Evolutionary conservation across 2,329 filamentous ascomycete species (phyloP).

Genomic region (Keithomyces neogunnii): DNA sequence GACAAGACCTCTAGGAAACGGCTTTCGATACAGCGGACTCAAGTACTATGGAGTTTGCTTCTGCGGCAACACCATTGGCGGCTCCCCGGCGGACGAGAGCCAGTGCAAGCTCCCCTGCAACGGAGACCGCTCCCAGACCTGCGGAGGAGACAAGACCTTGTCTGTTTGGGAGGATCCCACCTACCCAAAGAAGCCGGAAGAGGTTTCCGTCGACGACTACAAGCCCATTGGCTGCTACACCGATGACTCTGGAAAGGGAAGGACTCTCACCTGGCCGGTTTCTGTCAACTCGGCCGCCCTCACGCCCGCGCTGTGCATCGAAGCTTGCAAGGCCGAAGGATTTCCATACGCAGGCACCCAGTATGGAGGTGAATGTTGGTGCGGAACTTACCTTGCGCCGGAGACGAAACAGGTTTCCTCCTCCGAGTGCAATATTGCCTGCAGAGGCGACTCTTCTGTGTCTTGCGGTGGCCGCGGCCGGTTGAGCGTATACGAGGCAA

Average conservation of each 20-base stretch:
- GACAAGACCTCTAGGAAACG: slow-evolving; percentile 27
- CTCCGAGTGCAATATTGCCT: slow-evolving; percentile 40
- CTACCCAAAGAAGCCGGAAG: slow-evolving; percentile 32
- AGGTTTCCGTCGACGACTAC: slow-evolving; percentile 43
- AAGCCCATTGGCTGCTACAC: slow-evolving; percentile 54
- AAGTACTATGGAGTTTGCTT: slow-evolving; percentile 46
- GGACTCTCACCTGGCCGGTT: slow-evolving; percentile 36
- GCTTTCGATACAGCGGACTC: slow-evolving; percentile 42
- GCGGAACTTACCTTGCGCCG: slow-evolving; percentile 44
- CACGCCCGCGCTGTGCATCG: slow-evolving; percentile 34
- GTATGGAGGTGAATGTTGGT: slow-evolving; percentile 40
- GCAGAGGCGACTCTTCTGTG: slow-evolving; percentile 35
- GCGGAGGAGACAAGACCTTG: slow-evolving; percentile 38
- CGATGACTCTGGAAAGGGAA: slow-evolving; percentile 31
- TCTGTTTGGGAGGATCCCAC: slow-evolving; percentile 41
- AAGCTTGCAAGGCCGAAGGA: slow-evolving; percentile 32
- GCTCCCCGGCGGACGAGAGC: slow-evolving; percentile 39
- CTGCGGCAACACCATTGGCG: slow-evolving; percentile 41
- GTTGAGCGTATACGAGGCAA: slow-evolving; percentile 38
- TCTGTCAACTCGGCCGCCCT: slow-evolving; percentile 26
- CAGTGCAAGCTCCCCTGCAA: slow-evolving; percentile 50
- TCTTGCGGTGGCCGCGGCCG: slow-evolving; percentile 35
- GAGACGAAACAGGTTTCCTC: slow-evolving; percentile 26
- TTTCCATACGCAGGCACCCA: slow-evolving; percentile 42
- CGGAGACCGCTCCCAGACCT: slow-evolving; percentile 34